A percentile compares a stretch with the other conserved stretches of the same genome.
Conservation (phyloP, 2,329 filamentous ascomycete genomes). For the Xylaria sp. region DNA sequence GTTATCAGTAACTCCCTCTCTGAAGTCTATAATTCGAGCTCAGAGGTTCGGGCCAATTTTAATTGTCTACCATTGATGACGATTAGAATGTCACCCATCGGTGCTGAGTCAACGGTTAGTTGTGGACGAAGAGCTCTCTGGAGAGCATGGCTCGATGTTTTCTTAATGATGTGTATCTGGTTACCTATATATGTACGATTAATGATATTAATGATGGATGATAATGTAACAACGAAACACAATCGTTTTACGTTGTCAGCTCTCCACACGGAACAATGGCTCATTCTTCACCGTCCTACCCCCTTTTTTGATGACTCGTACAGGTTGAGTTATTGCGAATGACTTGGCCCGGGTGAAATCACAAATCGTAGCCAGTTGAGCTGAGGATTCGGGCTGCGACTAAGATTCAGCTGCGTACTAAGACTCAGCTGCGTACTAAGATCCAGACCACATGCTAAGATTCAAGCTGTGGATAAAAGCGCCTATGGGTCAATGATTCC, state of each 20-base stretch:
- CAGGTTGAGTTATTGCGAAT: too few relatives aligned
- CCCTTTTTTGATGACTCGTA: background rate
- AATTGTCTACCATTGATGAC: background rate
- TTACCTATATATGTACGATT: slow-evolving; percentile 32
- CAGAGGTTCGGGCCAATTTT: background rate
- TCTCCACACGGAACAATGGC: background rate
- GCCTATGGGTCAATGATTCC: too few relatives aligned
- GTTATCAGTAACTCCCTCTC: background rate
- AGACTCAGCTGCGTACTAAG: too few relatives aligned
- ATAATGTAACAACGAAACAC: slow-evolving; percentile 39
- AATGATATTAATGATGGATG: slow-evolving; percentile 42
- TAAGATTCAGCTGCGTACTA: too few relatives aligned
- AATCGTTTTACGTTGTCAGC: slow-evolving; percentile 37
- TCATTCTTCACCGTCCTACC: background rate
- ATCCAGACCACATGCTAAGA: too few relatives aligned
- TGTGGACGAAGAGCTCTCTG: slow-evolving; percentile 5
- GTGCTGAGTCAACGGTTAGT: background rate
- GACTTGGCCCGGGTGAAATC: too few relatives aligned
- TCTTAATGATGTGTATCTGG: slow-evolving; percentile 4
- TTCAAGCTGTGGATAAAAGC: too few relatives aligned
- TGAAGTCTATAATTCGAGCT: background rate
- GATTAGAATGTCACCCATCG: background rate
- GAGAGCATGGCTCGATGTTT: slow-evolving; percentile 2
- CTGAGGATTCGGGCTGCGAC: too few relatives aligned
- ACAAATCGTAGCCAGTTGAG: too few relatives aligned